phyloP scores from a whole-genome alignment of 2,329 filamentous ascomycete genomes.

The Conoideocrella luteorostrata region DNA sequence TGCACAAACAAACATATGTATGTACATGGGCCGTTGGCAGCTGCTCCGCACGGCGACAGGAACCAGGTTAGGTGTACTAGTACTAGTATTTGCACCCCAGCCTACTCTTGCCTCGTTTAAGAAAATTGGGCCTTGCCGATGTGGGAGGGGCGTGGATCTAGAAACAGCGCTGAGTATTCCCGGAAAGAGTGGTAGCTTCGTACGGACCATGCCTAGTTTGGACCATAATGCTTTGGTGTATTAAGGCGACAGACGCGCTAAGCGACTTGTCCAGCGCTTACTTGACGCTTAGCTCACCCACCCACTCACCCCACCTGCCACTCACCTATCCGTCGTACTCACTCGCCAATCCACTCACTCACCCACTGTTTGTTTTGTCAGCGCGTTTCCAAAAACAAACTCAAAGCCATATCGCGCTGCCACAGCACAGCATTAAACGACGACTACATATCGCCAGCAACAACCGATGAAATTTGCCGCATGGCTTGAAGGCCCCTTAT shows the following conservation, averaged over 20 bases:
- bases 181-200: too few species aligned
- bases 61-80: too few species aligned
- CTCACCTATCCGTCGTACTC: slow-evolving; percentile 2
- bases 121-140: too few species aligned
- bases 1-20: too few species aligned
- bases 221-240: too few species aligned
- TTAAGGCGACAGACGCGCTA: slow-evolving; percentile 6
- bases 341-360: background rate
- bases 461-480: background rate
- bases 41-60: too few species aligned
- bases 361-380: slow-evolving; percentile 5
- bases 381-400: background rate
- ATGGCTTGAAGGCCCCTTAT: background rate
- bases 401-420: background rate
- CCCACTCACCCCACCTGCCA: too few species aligned
- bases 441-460: background rate
- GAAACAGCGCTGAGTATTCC: background rate
- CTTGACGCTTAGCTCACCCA: background rate
- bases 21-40: too few species aligned
- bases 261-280: slow-evolving; percentile 5
- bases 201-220: too few species aligned
- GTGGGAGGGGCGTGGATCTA: too few species aligned
- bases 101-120: too few species aligned
- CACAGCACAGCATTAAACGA: background rate
- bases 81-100: too few species aligned